Percentiles rank a stretch among this genome's conserved stretches.
These are phyloP conservation scores for Limnanthes douglasii DNA, from an alignment of 345 rosid species.

Conservation along the genomic window DNA sequence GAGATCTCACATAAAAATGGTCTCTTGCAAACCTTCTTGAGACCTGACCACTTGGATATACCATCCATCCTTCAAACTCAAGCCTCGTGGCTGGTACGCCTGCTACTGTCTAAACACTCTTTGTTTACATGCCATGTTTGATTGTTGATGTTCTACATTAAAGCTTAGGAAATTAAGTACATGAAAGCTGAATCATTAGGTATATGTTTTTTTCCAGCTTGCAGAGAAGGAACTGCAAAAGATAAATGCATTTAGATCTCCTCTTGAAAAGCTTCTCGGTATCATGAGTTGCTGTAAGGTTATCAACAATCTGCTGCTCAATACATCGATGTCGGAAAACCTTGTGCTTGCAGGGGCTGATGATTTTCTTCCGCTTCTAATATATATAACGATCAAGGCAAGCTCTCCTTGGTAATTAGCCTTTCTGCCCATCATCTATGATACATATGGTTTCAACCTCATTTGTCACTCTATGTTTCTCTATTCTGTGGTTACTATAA, in stretches of 20 bases:
- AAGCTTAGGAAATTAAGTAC: background rate
- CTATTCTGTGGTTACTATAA: background rate
- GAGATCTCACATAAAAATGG: conserved; percentile 31
- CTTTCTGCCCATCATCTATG: conserved; percentile 9
- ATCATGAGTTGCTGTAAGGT: conserved; percentile 42
- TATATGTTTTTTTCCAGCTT: conserved; percentile 21
- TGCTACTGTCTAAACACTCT: too few species aligned
- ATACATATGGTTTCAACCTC: background rate
- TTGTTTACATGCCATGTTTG: too few species aligned
- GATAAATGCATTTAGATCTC: conserved; percentile 29
- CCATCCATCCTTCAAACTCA: conserved; percentile 30
- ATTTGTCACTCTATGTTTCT: background rate
- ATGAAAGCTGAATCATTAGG: background rate
- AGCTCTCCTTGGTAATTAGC: conserved; percentile 45
- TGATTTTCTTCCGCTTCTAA: conserved; percentile 49
- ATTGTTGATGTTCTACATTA: background rate
- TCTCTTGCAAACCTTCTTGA: conserved; percentile 35
- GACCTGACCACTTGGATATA: conserved; percentile 49
- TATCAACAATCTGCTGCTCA: conserved; percentile 38
- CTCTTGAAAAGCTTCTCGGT: conserved; percentile 38
- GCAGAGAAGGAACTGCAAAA: conserved; percentile 38
- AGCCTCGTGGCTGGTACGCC: conserved; percentile 49
- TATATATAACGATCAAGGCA: conserved; percentile 52
- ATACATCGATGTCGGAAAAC: conserved; percentile 38
- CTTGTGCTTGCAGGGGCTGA: conserved; percentile 35